Evolutionary conservation across 2,329 filamentous ascomycete species (phyloP).

Genomic region (Sclerotinia minor): DNA sequence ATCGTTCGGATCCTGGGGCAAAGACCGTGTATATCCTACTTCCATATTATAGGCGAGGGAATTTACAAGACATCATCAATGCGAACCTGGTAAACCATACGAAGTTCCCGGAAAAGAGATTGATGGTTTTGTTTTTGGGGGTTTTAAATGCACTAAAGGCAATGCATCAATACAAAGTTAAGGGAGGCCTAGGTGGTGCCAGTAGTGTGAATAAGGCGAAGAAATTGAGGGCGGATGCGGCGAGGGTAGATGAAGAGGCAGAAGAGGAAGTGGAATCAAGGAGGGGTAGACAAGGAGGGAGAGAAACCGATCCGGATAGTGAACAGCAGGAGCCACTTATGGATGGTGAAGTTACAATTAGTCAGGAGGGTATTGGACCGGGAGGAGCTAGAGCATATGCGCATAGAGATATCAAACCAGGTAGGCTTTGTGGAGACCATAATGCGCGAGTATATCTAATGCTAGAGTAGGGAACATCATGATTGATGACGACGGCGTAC

Average conservation of each 20-base stretch:
- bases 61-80: constrained; percentile 97
- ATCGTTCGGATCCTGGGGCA: constrained; percentile 64
- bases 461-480: constrained; percentile 77
- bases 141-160: constrained; percentile 84
- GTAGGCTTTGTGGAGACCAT: constrained; percentile 49
- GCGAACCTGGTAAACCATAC: constrained; percentile 96
- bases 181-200: constrained; percentile 54
- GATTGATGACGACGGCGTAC: constrained; percentile 87
- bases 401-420: constrained; percentile 96
- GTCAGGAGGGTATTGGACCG: constrained; percentile 66
- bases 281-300: constrained; percentile 47
- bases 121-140: constrained; percentile 89
- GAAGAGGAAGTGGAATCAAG: constrained; percentile 42
- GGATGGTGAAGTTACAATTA: constrained; percentile 70
- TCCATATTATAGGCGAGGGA: constrained; percentile 92
- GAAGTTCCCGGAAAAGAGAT: constrained; percentile 78
- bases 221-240: constrained; percentile 42
- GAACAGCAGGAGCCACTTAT: constrained; percentile 82
- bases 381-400: constrained; percentile 79
- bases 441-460: constrained; percentile 25
- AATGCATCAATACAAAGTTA: constrained; percentile 87
- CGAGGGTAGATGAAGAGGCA: constrained; percentile 47
- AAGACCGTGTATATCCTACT: constrained; percentile 97
- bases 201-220: constrained; percentile 51
- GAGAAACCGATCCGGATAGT: constrained; percentile 59